These are phyloP conservation scores for Lactarius vividus DNA, from an alignment of 768 basidiomycete species.

Conservation along the genomic window DNA sequence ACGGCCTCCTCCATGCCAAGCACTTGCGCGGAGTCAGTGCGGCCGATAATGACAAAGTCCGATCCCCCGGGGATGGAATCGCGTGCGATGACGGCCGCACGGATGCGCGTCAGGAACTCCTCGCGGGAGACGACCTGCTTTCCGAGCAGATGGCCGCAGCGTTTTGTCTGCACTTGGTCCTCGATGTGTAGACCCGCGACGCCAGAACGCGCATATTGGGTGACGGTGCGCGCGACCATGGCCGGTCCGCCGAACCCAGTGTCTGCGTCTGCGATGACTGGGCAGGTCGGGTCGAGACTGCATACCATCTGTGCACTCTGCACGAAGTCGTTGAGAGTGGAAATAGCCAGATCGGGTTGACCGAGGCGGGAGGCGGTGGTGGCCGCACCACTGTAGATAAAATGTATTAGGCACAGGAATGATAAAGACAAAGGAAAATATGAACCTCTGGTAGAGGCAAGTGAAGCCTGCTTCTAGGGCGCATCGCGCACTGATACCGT, in stretches of 20 bases:
- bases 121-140: slow-evolving; percentile 81
- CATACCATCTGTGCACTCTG: slow-evolving; percentile 72
- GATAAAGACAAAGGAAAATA: background rate
- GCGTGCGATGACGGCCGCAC: slow-evolving; percentile 74
- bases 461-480: slow-evolving; percentile 77
- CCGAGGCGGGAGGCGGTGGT: slow-evolving; percentile 78
- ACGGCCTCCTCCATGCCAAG: slow-evolving; percentile 78
- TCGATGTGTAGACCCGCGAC: slow-evolving; percentile 78
- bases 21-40: slow-evolving; percentile 76
- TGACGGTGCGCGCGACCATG: slow-evolving; percentile 73
- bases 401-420: background rate
- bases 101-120: slow-evolving; percentile 70
- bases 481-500: slow-evolving; percentile 76
- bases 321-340: slow-evolving; percentile 75
- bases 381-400: slow-evolving; percentile 56
- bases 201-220: slow-evolving; percentile 65
- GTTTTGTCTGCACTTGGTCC: slow-evolving; percentile 80
- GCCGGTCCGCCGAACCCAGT: slow-evolving; percentile 75
- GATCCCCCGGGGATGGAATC: slow-evolving; percentile 72
- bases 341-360: slow-evolving; percentile 76
- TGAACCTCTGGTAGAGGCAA: slow-evolving; percentile 71
- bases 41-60: slow-evolving; percentile 75
- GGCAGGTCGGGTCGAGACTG: slow-evolving; percentile 57
- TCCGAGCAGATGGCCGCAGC: slow-evolving; percentile 76
- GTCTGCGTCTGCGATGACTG: slow-evolving; percentile 79